These are phyloP conservation scores for Lepraria neglecta DNA, from an alignment of 495 filamentous ascomycete genomes.

Conservation along the genomic window DNA sequence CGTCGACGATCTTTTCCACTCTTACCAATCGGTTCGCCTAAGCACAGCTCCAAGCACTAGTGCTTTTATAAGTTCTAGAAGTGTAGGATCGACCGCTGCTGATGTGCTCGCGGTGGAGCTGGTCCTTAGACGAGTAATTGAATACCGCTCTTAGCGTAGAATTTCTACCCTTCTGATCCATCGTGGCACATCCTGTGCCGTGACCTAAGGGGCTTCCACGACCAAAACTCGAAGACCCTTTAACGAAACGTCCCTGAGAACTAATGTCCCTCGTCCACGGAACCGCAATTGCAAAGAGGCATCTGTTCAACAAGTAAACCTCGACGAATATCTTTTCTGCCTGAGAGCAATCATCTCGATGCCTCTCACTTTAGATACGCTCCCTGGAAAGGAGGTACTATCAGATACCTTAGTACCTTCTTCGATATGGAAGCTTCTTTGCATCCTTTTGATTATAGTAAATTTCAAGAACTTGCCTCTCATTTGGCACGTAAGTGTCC, in stretches of 20 bases:
- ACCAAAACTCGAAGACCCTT: conserved; percentile 1
- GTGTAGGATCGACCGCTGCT: neutral
- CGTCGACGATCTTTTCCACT: neutral
- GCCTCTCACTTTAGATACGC: conserved; percentile 15
- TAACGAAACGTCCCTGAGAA: neutral
- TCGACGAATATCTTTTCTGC: neutral
- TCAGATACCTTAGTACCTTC: conserved; percentile 19
- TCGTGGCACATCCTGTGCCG: neutral
- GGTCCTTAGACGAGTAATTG: conserved; percentile 3
- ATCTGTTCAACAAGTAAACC: neutral
- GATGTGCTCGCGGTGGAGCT: neutral
- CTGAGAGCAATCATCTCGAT: conserved; percentile 7
- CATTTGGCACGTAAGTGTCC: conserved; percentile 54
- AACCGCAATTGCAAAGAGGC: neutral
- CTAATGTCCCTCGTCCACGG: neutral
- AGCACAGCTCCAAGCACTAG: neutral
- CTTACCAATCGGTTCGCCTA: neutral
- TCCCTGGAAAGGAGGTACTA: conserved; percentile 18
- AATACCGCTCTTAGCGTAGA: conserved; percentile 12
- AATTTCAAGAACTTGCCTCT: conserved; percentile 59
- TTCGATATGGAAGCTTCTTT: conserved; percentile 44
- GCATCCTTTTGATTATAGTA: conserved; percentile 45
- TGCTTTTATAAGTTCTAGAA: neutral
- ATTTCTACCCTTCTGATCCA: neutral
- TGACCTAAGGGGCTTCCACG: neutral